These are phyloP conservation scores for Pleurotus ostreatus DNA, from an alignment of 768 basidiomycete genomes.

Conservation along the genomic window DNA sequence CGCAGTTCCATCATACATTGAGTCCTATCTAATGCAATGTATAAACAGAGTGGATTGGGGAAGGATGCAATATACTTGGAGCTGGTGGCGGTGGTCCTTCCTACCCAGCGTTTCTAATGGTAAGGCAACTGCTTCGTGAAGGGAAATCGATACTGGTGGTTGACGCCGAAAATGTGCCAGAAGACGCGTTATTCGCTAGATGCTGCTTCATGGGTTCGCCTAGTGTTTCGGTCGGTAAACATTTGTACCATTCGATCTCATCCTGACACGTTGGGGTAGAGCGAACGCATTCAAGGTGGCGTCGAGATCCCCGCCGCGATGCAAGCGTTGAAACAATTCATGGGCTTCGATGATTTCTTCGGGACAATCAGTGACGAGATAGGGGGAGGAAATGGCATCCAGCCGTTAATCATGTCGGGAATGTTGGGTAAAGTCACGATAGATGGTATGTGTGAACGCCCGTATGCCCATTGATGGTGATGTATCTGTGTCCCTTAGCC, in stretches of 20 bases:
- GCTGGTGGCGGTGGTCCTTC: conserved; percentile 61
- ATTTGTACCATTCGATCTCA: conserved; percentile 19
- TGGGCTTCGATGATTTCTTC: conserved; percentile 21
- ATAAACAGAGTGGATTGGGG: conserved; percentile 48
- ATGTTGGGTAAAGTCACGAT: conserved; percentile 23
- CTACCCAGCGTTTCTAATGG: conserved; percentile 44
- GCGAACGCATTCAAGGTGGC: conserved; percentile 23
- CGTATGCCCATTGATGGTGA: conserved; percentile 21
- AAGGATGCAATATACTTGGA: conserved; percentile 60
- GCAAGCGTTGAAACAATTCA: conserved; percentile 25
- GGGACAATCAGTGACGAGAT: conserved; percentile 28
- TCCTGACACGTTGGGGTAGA: conserved; percentile 19
- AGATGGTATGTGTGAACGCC: conserved; percentile 3
- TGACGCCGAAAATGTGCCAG: conserved; percentile 36
- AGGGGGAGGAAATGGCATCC: conserved; percentile 43
- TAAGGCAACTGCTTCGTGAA: conserved; percentile 47
- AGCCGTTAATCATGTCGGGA: conserved; percentile 22
- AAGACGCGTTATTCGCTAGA: conserved; percentile 33
- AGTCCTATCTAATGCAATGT: not conserved
- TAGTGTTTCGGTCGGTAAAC: conserved; percentile 18
- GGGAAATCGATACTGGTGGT: conserved; percentile 43
- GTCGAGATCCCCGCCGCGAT: conserved; percentile 14
- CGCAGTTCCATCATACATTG: not conserved
- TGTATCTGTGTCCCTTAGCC: conserved; percentile 16
- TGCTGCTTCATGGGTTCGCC: conserved; percentile 38